These are phyloP conservation scores for Talaromyces ruber DNA, from an alignment of 495 filamentous ascomycete genomes.

Conservation along the genomic window DNA sequence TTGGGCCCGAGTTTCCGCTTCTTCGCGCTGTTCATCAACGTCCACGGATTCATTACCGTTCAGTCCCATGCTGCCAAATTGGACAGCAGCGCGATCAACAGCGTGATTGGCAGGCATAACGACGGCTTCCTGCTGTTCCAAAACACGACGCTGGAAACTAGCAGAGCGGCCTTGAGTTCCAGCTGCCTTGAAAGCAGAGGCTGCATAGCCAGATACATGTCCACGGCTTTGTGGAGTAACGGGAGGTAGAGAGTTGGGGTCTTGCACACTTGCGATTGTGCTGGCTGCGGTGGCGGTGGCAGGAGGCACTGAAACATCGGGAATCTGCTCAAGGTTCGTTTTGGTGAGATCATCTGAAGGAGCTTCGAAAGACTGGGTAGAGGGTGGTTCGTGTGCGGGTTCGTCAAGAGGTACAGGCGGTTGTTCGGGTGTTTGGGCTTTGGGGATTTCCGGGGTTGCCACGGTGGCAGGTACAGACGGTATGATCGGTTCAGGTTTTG, in stretches of 20 bases:
- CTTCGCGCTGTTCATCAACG: slow-evolving; percentile 89
- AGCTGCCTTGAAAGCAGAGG: slow-evolving; percentile 70
- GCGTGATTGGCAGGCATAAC: slow-evolving; percentile 99
- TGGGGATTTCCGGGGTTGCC: slow-evolving; percentile 13
- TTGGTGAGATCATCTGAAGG: slow-evolving; percentile 84
- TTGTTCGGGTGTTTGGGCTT: slow-evolving; percentile 17
- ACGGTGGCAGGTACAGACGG: slow-evolving; percentile 16
- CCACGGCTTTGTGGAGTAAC: slow-evolving; percentile 55
- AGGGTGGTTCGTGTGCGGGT: slow-evolving; percentile 30
- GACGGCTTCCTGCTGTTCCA: slow-evolving; percentile 94
- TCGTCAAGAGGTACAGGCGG: slow-evolving; percentile 14
- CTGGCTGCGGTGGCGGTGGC: slow-evolving; percentile 82
- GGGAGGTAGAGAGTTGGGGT: slow-evolving; percentile 44
- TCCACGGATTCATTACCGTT: slow-evolving; percentile 73
- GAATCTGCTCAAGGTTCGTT: slow-evolving; percentile 82
- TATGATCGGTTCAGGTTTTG: slow-evolving; percentile 22
- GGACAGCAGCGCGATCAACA: slow-evolving; percentile 86
- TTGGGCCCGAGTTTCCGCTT: slow-evolving; percentile 88
- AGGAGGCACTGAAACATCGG: slow-evolving; percentile 65
- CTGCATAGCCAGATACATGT: slow-evolving; percentile 57
- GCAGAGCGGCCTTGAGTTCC: slow-evolving; percentile 50
- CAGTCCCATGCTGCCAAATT: slow-evolving; percentile 92
- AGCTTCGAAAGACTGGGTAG: slow-evolving; percentile 49
- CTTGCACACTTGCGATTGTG: slow-evolving; percentile 76
- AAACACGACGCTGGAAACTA: slow-evolving; percentile 70